Evolutionary conservation across 345 rosid genomes (phyloP), one percentile per base, ranked within the genome.

Genomic region (Corchorus capsularis): DNA sequence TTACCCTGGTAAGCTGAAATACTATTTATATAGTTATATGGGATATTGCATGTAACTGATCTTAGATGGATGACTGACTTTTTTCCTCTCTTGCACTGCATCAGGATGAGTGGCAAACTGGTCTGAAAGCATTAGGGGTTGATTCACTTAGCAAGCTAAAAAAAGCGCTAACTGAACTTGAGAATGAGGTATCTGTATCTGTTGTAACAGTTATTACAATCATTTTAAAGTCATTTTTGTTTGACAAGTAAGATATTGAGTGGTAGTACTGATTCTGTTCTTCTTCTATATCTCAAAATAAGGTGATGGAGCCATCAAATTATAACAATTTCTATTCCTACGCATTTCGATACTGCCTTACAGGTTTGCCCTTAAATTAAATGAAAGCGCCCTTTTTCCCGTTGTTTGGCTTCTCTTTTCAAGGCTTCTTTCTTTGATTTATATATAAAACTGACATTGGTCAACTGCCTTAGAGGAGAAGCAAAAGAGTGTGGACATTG

Each of bases 21-120:
- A 37, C 14, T 14, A 14, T 20, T 17, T 45, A 9, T n/a, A 68
- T n/a, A 68, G 43, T 39, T 39, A 39, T 39, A 39, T 50, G 35
- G 46, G 60, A 37, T n/a, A 52, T 59, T 63, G 16, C 17, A 10
- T 52, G 35, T 14, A 19, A 35, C 45, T 4, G 74, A 12, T 11
- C 9, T 35, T 54, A 35, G 62, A 70, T 53, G 47, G 17, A 37
- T 54, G 61, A 52, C 61, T 1, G 12, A 3, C 8, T 17, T 49
- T 17, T n/a, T 4, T 17, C 39, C 49, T n/a, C 62, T 43, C n/a
- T 39, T 63, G 59, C 41, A 50, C 20, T 57, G 37, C 70, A 71
- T 76, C 79, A 89, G 92, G 83, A 83, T 37, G 90, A 86, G 73
- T 89, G 90, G 89, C 79, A 65, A 82, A 78, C 81, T 35, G 89